Evolutionary conservation across 23 red algal species (phyloP).

Genomic region (Agarophyton chilense): DNA sequence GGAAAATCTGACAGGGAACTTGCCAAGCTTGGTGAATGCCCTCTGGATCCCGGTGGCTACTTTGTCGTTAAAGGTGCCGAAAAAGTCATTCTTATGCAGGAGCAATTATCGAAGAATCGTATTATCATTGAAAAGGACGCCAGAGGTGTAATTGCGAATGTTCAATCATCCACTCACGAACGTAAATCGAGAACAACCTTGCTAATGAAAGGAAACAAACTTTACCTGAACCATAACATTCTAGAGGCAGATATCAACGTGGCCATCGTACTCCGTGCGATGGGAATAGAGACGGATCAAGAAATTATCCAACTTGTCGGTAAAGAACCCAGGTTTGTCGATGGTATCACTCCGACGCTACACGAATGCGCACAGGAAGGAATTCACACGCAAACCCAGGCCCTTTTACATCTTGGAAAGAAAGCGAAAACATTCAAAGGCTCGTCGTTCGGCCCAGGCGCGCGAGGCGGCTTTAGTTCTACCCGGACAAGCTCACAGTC

Average conservation of each 20-base stretch:
- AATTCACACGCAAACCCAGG: slow-evolving; percentile 63
- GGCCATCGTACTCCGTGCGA: slow-evolving; percentile 85
- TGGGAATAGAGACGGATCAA: slow-evolving; percentile 87
- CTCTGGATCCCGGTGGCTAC: slow-evolving; percentile 98
- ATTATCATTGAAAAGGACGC: slow-evolving; percentile 93
- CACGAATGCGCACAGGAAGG: slow-evolving; percentile 72
- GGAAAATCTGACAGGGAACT: slow-evolving; percentile 74
- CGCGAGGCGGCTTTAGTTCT: slow-evolving; percentile 24
- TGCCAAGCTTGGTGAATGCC: slow-evolving; percentile 88
- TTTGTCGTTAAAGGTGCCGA: slow-evolving; percentile 95
- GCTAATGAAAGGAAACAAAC: slow-evolving; percentile 59
- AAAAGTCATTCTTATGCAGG: slow-evolving; percentile 98
- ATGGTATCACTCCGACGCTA: slow-evolving; percentile 72
- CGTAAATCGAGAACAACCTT: slow-evolving; percentile 88
- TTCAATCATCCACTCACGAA: slow-evolving; percentile 89
- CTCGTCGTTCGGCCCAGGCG: not conserved
- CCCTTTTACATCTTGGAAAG: slow-evolving; percentile 68
- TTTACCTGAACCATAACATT: slow-evolving; percentile 96
- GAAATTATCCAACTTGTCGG: slow-evolving; percentile 92
- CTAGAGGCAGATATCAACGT: slow-evolving; percentile 87
- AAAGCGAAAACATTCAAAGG: slow-evolving; percentile 55
- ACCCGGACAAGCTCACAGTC: not conserved
- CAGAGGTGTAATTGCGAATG: slow-evolving; percentile 83
- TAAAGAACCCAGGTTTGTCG: slow-evolving; percentile 56
- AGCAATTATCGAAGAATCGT: slow-evolving; percentile 98